Conservation (phyloP, 352 stramenopile species). For the Globisporangium paroecandrum region DNA sequence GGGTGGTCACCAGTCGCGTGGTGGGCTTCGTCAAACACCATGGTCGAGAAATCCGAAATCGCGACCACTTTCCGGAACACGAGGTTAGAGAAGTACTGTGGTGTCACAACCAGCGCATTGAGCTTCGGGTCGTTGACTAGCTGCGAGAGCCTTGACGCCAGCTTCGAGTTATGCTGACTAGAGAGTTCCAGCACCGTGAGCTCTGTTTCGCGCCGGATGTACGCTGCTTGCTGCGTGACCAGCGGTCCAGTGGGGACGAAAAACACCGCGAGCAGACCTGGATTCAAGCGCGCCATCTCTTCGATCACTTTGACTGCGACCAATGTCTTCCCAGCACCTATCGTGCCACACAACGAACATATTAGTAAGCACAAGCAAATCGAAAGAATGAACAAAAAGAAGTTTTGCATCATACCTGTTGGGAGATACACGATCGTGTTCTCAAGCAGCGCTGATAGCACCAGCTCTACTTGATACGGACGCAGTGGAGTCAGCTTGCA, state of each 20-base stretch:
- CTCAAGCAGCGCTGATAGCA: slow-evolving; percentile 61
- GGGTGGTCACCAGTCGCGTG: slow-evolving; percentile 63
- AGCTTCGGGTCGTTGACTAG: slow-evolving; percentile 25
- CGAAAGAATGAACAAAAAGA: background rate
- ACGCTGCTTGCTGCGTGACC: slow-evolving; percentile 71
- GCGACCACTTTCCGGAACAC: slow-evolving; percentile 28
- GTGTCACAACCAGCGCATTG: slow-evolving; percentile 58
- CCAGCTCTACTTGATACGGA: slow-evolving; percentile 67
- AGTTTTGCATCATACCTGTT: slow-evolving; percentile 29
- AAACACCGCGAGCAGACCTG: slow-evolving; percentile 48
- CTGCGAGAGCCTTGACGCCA: slow-evolving; percentile 9
- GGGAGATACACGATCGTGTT: slow-evolving; percentile 82
- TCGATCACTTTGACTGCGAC: slow-evolving; percentile 73
- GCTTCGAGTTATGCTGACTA: slow-evolving; percentile 35
- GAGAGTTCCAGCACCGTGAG: slow-evolving; percentile 54
- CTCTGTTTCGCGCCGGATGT: slow-evolving; percentile 64
- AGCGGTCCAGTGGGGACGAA: slow-evolving; percentile 71
- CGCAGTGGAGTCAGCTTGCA: slow-evolving; percentile 51
- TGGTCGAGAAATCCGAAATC: slow-evolving; percentile 57
- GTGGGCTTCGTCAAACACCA: slow-evolving; percentile 84
- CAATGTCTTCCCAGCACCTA: slow-evolving; percentile 69
- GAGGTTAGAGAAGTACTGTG: slow-evolving; percentile 71
- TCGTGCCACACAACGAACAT: background rate
- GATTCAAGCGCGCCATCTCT: slow-evolving; percentile 59
- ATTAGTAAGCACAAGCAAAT: background rate